Evolutionary conservation across 2,329 filamentous ascomycete species (phyloP).

Genomic region (Capronia americana): DNA sequence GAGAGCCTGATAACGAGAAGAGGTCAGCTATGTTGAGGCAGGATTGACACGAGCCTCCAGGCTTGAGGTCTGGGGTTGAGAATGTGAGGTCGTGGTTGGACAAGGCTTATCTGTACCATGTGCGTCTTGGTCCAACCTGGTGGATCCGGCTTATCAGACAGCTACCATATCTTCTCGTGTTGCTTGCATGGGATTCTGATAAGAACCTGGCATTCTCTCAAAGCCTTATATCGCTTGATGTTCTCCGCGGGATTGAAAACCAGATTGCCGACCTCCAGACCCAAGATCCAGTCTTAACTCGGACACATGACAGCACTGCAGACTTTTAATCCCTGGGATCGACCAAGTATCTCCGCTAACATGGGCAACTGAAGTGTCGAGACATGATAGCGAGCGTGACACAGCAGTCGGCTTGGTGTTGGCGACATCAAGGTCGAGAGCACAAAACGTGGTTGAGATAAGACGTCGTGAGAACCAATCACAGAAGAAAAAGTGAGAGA

Average conservation of each 20-base stretch:
- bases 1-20: slow-evolving; percentile 2
- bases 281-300: background rate
- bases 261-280: slow-evolving; percentile 21
- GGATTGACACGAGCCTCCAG: slow-evolving; percentile 2
- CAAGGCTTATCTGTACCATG: slow-evolving; percentile 31
- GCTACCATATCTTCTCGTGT: background rate
- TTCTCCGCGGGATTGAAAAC: slow-evolving; percentile 28
- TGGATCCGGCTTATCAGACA: slow-evolving; percentile 32
- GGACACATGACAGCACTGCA: background rate
- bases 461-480: background rate
- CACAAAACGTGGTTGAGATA: background rate
- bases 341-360: background rate
- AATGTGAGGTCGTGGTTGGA: slow-evolving; percentile 29
- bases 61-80: background rate
- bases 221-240: slow-evolving; percentile 11
- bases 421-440: background rate
- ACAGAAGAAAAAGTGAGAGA: background rate
- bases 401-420: background rate
- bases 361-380: background rate
- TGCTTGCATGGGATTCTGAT: slow-evolving; percentile 14
- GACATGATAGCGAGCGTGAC: background rate
- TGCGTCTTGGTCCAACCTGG: slow-evolving; percentile 14
- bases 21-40: slow-evolving; percentile 1
- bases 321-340: background rate
- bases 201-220: slow-evolving; percentile 12